Evolutionary conservation across 352 stramenopile genomes (phyloP).

Genomic region (Phytopythium aichiense): DNA sequence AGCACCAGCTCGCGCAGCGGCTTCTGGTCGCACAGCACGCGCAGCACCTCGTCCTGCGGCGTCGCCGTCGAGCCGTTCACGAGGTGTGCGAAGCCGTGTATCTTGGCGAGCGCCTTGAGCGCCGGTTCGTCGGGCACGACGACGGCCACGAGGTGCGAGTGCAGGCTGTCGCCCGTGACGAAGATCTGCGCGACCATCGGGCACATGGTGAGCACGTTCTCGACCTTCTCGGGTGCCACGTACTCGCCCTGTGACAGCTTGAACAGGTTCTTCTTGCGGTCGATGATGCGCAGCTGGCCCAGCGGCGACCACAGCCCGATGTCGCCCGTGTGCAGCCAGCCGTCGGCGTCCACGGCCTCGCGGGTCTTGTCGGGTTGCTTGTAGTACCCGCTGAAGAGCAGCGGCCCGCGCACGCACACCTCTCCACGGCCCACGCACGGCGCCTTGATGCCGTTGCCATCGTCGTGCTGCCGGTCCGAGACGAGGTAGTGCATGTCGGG

Average conservation of each 20-base stretch:
- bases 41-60: slow-evolving; percentile 12
- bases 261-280: slow-evolving; percentile 94
- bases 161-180: slow-evolving; percentile 95
- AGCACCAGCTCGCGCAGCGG: slow-evolving; percentile 33
- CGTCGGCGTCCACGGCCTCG: slow-evolving; percentile 88
- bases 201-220: slow-evolving; percentile 90
- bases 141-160: slow-evolving; percentile 93
- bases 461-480: slow-evolving; percentile 55
- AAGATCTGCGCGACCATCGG: slow-evolving; percentile 93
- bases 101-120: slow-evolving; percentile 29
- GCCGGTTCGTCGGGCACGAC: slow-evolving; percentile 79
- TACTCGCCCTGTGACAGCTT: slow-evolving; percentile 96
- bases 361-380: slow-evolving; percentile 91
- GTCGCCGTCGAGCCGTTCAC: slow-evolving; percentile 11
- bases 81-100: slow-evolving; percentile 21
- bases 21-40: slow-evolving; percentile 54
- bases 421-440: slow-evolving; percentile 54
- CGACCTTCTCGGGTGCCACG: slow-evolving; percentile 96
- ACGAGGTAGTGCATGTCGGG: slow-evolving; percentile 96
- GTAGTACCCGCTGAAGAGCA: slow-evolving; percentile 93
- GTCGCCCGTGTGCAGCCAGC: slow-evolving; percentile 97
- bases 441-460: slow-evolving; percentile 16
- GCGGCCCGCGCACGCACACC: slow-evolving; percentile 71
- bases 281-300: slow-evolving; percentile 89
- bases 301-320: slow-evolving; percentile 93